phyloP scores from a whole-genome alignment of 371 early-diverging fungal species.

The Blakeslea trispora region DNA sequence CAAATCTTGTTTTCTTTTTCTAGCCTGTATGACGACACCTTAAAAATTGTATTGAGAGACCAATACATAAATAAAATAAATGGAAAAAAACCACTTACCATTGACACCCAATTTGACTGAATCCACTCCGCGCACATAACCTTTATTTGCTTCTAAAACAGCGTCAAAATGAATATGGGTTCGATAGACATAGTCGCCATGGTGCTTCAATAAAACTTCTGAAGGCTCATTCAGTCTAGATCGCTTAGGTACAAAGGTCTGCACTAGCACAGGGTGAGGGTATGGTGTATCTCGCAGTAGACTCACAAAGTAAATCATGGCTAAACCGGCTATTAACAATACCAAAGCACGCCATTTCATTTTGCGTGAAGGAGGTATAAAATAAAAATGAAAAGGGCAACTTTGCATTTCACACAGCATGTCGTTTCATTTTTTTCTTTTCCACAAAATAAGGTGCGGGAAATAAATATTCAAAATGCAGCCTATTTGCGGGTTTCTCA shows the following conservation, averaged over 20 bases:
- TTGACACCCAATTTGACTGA: constrained; percentile 19
- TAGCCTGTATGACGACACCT: constrained; percentile 24
- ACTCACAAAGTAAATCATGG: constrained; percentile 45
- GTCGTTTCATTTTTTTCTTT: no score
- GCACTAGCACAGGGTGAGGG: constrained; percentile 39
- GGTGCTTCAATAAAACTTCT: constrained; percentile 25
- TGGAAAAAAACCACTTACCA: constrained; percentile 21
- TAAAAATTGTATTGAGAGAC: no score
- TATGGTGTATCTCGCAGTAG: constrained; percentile 43
- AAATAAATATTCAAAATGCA: no score
- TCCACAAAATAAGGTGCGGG: no score
- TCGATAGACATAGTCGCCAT: constrained; percentile 34
- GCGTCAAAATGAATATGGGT: constrained; percentile 39
- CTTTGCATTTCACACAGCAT: no score
- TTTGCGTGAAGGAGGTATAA: not conserved
- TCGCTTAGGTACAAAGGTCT: constrained; percentile 9
- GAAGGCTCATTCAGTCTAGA: constrained; percentile 16
- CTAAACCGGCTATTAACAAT: constrained; percentile 35
- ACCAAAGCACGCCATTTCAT: constrained; percentile 55
- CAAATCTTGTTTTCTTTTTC: constrained; percentile 14
- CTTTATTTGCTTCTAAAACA: constrained; percentile 5
- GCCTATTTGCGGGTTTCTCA: no score
- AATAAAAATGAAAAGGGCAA: no score
- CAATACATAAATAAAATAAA: not conserved
- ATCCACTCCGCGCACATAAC: constrained; percentile 20